These are phyloP conservation scores for Castanea crenata DNA, from an alignment of 306 rosid genomes.

Conservation along the genomic window DNA sequence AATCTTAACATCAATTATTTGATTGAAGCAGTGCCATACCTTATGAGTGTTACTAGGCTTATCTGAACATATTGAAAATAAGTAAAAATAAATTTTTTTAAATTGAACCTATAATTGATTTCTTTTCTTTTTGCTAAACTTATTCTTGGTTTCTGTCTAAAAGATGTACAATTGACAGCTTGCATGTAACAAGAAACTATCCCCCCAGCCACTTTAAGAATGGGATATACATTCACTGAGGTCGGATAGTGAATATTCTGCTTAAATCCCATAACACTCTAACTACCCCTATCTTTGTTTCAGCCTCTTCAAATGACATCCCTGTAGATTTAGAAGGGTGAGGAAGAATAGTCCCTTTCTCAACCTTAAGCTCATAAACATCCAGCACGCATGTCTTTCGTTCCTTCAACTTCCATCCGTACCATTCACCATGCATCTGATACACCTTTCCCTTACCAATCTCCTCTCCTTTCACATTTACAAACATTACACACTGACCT, in stretches of 20 bases:
- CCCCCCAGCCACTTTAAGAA: background rate
- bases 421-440: conserved; percentile 66
- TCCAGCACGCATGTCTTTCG: conserved; percentile 55
- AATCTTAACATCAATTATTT: background rate
- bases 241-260: conserved; percentile 36
- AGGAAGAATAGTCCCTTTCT: conserved; percentile 48
- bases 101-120: background rate
- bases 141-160: background rate
- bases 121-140: background rate
- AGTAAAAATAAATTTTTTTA: background rate
- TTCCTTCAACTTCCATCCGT: conserved; percentile 63
- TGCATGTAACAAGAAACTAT: background rate
- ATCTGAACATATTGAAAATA: background rate
- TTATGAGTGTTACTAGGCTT: background rate
- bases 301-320: conserved; percentile 70
- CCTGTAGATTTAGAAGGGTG: conserved; percentile 63
- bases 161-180: conserved; percentile 1
- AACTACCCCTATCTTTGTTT: conserved; percentile 62
- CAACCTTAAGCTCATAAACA: conserved; percentile 57
- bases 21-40: background rate
- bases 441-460: conserved; percentile 62
- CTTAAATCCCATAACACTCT: conserved; percentile 76
- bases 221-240: conserved; percentile 23
- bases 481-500: conserved; percentile 56
- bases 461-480: conserved; percentile 42